These are phyloP conservation scores for Tylopilus cervinicoccineus DNA, from an alignment of 768 basidiomycete species.

Conservation along the genomic window DNA sequence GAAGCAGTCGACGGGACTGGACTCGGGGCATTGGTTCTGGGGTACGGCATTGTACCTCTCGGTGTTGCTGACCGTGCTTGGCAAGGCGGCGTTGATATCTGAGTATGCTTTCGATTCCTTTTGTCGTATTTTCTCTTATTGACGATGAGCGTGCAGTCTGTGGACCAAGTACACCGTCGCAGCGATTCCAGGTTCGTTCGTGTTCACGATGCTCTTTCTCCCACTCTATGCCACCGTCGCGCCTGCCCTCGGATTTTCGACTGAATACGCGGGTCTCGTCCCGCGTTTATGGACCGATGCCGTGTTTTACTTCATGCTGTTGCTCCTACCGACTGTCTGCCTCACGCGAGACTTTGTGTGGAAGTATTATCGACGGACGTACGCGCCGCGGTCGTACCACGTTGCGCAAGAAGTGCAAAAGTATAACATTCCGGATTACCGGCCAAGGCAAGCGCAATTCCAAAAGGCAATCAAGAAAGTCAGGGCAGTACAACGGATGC, in stretches of 20 bases:
- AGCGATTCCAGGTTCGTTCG: conserved; percentile 95
- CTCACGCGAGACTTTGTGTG: conserved; percentile 87
- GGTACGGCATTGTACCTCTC: conserved; percentile 94
- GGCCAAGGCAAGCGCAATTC: conserved; percentile 98
- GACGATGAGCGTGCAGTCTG: conserved; percentile 54
- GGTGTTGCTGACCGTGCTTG: conserved; percentile 90
- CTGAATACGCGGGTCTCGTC: conserved; percentile 86
- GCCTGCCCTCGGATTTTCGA: conserved; percentile 83
- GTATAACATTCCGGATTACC: conserved; percentile 95
- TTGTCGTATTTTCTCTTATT: not conserved
- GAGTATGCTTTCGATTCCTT: conserved; percentile 69
- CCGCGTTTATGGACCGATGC: conserved; percentile 84
- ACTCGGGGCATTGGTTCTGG: conserved; percentile 98
- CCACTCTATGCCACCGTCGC: conserved; percentile 88
- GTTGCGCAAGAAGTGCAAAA: conserved; percentile 99
- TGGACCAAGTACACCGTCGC: conserved; percentile 99
- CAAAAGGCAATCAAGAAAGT: conserved; percentile 99
- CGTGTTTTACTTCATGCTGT: conserved; percentile 85
- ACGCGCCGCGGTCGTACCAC: conserved; percentile 90
- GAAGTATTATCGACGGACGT: conserved; percentile 97
- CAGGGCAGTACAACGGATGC: conserved; percentile 96
- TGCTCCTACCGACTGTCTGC: conserved; percentile 82
- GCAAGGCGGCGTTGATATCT: conserved; percentile 91
- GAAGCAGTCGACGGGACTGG: conserved; percentile 72
- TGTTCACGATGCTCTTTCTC: conserved; percentile 94